Evolutionary conservation across 306 rosid genomes (phyloP), one percentile per base, ranked within the genome.

Genomic region (Malus sieversii): DNA sequence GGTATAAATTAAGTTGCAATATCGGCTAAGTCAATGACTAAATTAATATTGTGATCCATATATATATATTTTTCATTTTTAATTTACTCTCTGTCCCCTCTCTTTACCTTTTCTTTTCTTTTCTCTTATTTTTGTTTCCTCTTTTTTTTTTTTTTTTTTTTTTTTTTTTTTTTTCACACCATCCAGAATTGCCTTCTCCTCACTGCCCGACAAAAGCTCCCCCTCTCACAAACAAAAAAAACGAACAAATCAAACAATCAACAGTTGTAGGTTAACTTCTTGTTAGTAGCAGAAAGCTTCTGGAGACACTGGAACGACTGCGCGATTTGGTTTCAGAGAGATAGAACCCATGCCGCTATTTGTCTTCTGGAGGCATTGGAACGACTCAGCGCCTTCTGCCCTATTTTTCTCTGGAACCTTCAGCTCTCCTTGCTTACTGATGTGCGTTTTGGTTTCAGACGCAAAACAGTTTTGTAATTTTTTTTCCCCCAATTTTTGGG

Each of bases 281-380:
- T 94, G 91, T 91, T 93, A 55, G 97, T 73, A 35, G 96, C 81
- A 8, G 97, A 97, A 10, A 94, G 92, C 85, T 90, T 94, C 92
- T 90, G 96, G 81, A 94, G 98, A 82, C 98, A 94, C 65, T 94
- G 98, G 51, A 90, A 92, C 13, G 98, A 94, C 76, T 91, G 97
- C 0, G 97, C 85, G 51, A 94, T 38, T 38, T 38, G 42, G 42
- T 38, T 38, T 38, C 42, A 38, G 42, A 38, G 9, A 38, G 42
- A 38, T 3, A 7, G 42, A 0, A 38, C 42, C 7, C 42, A 38
- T 38, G 42, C 5, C 10, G 10, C 42, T 4, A 38, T 38, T 38
- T 38, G 40, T 38, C 42, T 38, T 38, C 4, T 38, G 4, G 42
- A 6, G 42, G 42, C 42, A 38, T 3, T 38, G 4, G 96, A 84